Base-by-base conservation (phyloP, 495 filamentous ascomycete species). In the Hyaloscypha variabilis region DNA sequence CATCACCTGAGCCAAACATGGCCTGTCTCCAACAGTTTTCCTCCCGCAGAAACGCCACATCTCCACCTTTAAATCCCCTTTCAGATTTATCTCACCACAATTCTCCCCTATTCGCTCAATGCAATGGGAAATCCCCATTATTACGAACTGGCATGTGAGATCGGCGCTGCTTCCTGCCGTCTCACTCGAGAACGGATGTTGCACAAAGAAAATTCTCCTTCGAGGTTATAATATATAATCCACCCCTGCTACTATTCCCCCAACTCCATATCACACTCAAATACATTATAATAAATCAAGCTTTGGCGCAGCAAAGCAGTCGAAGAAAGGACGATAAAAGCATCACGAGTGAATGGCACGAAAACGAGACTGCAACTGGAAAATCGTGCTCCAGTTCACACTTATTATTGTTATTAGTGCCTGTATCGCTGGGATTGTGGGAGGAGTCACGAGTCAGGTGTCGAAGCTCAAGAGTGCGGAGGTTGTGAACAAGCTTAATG, bases 361-460 rank as follows among this genome's bases (percentile, higher is more conserved):
- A 46, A 46, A 46, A 4, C n/a, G n/a, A n/a, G 31, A 13, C 31
- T 34, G 31, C 31, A 46, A 4, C 39, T 17, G 39, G 17, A 17
- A 10, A 8, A 17, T 19, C 14, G 17, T 46, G 4, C 10, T 46
- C 8, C 14, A 58, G 31, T 29, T 58, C 31, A 11, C 29, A 30
- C 55, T 58, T 21, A 31, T 31, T 10, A 31, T 58, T 31, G 10
- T 28, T 2, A 58, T 58, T 17, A 58, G 55, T 21, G 55, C 26
- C 26, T 28, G 28, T 34, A 58, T 58, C 17, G 55, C 55, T 10
- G 55, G 55, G 19, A 31, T 58, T 11, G 55, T 58, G 23, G 55
- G 55, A 58, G 55, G 55, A 6, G 55, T 58, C 21, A 58, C 55
- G 14, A 31, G 55, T 28, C 14, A 10, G n/a, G 55, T 36, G 3